Evolutionary conservation across 1,139 yeast species (phyloP).

Genomic region (Lodderomyces parapsilosis): DNA sequence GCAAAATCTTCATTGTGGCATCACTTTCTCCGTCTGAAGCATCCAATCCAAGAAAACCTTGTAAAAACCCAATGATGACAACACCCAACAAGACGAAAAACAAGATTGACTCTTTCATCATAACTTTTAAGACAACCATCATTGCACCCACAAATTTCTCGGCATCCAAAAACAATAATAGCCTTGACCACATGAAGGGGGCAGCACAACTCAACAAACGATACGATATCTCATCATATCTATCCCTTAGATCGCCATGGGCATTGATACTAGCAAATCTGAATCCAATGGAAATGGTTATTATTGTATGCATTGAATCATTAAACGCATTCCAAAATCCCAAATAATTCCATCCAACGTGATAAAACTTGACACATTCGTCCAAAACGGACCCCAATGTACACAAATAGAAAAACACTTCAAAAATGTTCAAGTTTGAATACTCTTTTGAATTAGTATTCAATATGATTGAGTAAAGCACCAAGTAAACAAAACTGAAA

Average conservation of each 20-base stretch:
- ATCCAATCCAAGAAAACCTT: constrained; percentile 84
- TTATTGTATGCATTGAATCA: constrained; percentile 61
- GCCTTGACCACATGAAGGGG: constrained; percentile 84
- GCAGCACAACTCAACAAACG: constrained; percentile 77
- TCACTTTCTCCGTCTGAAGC: constrained; percentile 84
- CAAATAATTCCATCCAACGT: constrained; percentile 69
- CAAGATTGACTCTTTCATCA: constrained; percentile 82
- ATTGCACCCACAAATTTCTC: constrained; percentile 84
- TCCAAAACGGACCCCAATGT: constrained; percentile 67
- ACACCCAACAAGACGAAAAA: constrained; percentile 74
- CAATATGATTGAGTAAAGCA: constrained; percentile 62
- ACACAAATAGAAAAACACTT: constrained; percentile 59
- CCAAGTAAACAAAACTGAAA: constrained; percentile 64
- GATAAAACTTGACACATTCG: constrained; percentile 69
- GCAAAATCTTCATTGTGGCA: constrained; percentile 62
- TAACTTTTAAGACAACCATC: constrained; percentile 79
- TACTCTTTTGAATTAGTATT: constrained; percentile 44
- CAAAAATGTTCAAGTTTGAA: constrained; percentile 41
- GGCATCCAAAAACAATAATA: constrained; percentile 74
- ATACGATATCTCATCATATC: constrained; percentile 65
- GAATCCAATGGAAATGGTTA: constrained; percentile 53
- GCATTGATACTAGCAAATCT: constrained; percentile 51
- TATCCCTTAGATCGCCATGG: constrained; percentile 27
- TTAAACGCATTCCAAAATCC: constrained; percentile 84
- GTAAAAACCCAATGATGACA: constrained; percentile 76